Evolutionary conservation across 371 early-diverging fungal genomes (phyloP).

Genomic region (Smittium culicis): DNA sequence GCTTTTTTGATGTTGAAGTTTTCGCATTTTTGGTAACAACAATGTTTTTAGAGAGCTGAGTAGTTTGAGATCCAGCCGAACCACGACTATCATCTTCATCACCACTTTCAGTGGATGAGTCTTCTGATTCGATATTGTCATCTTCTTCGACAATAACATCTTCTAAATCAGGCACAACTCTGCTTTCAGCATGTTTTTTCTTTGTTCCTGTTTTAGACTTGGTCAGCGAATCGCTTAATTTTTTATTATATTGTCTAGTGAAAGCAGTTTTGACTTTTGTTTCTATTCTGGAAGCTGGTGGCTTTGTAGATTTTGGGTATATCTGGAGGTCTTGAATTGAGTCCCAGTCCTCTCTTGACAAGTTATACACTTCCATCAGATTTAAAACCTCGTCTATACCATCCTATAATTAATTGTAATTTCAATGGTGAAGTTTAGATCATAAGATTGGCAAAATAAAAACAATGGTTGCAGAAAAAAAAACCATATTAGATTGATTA

Average conservation of each 20-base stretch:
- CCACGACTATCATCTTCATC: conserved; percentile 3
- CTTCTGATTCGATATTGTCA: background rate
- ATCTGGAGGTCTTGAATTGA: conserved; percentile 62
- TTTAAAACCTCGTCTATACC: conserved; percentile 59
- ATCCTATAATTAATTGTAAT: conserved; percentile 19
- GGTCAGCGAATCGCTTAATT: conserved; percentile 5
- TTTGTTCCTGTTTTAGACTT: background rate
- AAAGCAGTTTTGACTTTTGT: conserved; percentile 62
- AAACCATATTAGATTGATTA: no score
- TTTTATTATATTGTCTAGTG: conserved; percentile 32
- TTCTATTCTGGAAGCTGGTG: conserved; percentile 44
- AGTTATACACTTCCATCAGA: conserved; percentile 75
- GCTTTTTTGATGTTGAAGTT: conserved; percentile 2
- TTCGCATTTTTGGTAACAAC: background rate
- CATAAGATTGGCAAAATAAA: no score
- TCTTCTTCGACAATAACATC: conserved; percentile 12
- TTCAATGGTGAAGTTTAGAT: no score
- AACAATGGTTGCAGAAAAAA: no score
- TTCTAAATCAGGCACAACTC: conserved; percentile 10
- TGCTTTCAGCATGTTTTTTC: background rate
- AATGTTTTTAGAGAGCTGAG: background rate
- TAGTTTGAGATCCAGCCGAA: background rate
- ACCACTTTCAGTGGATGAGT: conserved; percentile 1
- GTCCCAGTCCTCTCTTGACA: conserved; percentile 81
- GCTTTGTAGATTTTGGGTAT: conserved; percentile 23